phyloP scores from a whole-genome alignment of 1,139 yeast genomes.

The Magnusiomyces ingens region DNA sequence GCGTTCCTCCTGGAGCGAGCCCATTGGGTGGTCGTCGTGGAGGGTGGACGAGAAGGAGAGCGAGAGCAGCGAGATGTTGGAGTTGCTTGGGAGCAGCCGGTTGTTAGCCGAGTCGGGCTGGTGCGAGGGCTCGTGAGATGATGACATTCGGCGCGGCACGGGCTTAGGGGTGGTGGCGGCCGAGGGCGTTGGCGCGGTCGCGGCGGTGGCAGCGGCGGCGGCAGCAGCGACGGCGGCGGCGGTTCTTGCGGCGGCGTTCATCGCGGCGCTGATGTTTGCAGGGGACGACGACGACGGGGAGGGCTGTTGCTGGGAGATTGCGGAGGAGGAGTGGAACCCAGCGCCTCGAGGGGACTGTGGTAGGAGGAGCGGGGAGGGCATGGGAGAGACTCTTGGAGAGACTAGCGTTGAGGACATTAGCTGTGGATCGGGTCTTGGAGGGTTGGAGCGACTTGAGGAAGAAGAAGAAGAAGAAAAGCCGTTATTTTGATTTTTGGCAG shows the following conservation, averaged over 20 bases:
- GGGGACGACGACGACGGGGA: conserved; percentile 5
- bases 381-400: conserved; percentile 14
- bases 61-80: conserved; percentile 15
- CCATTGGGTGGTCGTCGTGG: background rate
- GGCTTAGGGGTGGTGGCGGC: too few relatives aligned
- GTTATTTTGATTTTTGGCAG: background rate
- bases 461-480: background rate
- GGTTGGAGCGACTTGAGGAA: background rate
- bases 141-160: background rate
- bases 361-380: conserved; percentile 15
- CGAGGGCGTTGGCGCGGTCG: background rate
- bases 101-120: background rate
- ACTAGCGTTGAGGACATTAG: conserved; percentile 6
- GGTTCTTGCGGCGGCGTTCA: background rate
- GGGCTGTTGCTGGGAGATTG: background rate
- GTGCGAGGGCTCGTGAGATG: background rate
- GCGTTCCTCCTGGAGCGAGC: conserved; percentile 5
- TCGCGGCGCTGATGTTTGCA: too few relatives aligned
- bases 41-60: conserved; percentile 10
- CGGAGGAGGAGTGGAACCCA: background rate
- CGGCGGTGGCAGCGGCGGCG: background rate
- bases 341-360: conserved; percentile 15
- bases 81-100: conserved; percentile 14
- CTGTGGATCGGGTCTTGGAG: background rate
- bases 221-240: too few relatives aligned